Percentiles rank a stretch among this genome's conserved stretches.
Conservation (phyloP, 441 rosid genomes). For the Hypseocharis bilobata region DNA sequence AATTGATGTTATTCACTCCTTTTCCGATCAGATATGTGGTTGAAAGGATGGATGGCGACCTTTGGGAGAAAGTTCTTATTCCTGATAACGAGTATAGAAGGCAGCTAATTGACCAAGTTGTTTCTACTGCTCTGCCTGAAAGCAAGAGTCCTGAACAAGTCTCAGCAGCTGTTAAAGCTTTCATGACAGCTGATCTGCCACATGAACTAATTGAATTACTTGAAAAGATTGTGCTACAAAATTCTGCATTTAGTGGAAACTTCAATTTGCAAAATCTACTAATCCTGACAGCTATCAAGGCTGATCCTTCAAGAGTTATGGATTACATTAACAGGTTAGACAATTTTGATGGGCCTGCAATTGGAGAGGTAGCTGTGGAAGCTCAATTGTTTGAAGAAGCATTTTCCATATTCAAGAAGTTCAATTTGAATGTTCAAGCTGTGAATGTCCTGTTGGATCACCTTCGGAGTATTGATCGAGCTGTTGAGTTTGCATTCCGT, state of each 20-base stretch:
- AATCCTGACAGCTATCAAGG: conserved; percentile 92
- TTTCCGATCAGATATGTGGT: conserved; percentile 72
- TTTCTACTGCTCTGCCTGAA: conserved; percentile 96
- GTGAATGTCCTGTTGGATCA: conserved; percentile 81
- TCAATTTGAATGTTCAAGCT: conserved; percentile 92
- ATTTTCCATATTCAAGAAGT: conserved; percentile 86
- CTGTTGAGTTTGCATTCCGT: conserved; percentile 96
- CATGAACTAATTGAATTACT: conserved; percentile 98
- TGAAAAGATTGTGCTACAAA: conserved; percentile 97
- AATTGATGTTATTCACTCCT: conserved; percentile 14
- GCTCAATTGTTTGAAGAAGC: conserved; percentile 88
- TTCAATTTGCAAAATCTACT: conserved; percentile 93
- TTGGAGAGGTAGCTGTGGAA: conserved; percentile 96
- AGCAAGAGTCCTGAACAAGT: conserved; percentile 99
- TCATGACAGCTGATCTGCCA: conserved; percentile 98
- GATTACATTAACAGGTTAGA: conserved; percentile 92
- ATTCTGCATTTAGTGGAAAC: conserved; percentile 99
- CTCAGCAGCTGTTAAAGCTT: conserved; percentile 98
- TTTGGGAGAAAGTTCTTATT: conserved; percentile 93
- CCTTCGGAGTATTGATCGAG: conserved; percentile 78
- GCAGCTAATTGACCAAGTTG: conserved; percentile 97
- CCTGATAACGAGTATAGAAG: conserved; percentile 91
- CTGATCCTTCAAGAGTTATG: conserved; percentile 97
- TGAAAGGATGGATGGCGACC: conserved; percentile 95
- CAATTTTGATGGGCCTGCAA: conserved; percentile 98